phyloP scores from a whole-genome alignment of 2,329 filamentous ascomycete genomes.

The Periglandula ipomoeae region DNA sequence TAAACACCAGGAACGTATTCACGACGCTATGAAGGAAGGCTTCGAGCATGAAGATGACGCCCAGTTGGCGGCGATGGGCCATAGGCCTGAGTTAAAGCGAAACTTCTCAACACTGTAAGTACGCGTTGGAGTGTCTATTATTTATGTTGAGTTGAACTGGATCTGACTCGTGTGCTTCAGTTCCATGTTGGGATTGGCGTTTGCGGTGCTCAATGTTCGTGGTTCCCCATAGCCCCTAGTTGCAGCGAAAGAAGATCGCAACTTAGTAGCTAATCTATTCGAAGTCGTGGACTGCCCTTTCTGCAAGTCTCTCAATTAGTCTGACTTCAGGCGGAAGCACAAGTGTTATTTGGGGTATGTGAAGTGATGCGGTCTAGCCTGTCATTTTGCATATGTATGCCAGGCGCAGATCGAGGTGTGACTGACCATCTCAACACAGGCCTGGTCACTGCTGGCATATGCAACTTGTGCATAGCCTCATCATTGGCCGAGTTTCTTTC shows the following conservation, averaged over 20 bases:
- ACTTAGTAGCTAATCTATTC: no score
- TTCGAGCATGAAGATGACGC: constrained; percentile 14
- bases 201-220: constrained; percentile 34
- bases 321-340: constrained; percentile 60
- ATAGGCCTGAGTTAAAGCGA: constrained; percentile 16
- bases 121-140: no score
- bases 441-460: constrained; percentile 23
- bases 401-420: no score
- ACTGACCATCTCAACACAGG: constrained; percentile 9
- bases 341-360: constrained; percentile 59
- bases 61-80: constrained; percentile 17
- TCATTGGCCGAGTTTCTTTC: constrained; percentile 63
- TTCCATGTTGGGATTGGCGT: constrained; percentile 34
- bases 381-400: background rate
- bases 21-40: constrained; percentile 9
- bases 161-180: background rate
- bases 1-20: background rate
- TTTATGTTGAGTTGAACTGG: no score
- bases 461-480: constrained; percentile 41
- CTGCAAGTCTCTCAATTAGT: constrained; percentile 34
- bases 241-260: no score
- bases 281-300: constrained; percentile 34
- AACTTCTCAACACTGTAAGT: constrained; percentile 17
- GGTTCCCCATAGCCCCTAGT: background rate
- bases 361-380: no score